phyloP scores from a whole-genome alignment of 345 rosid species.

The Rhodamnia rubescens region DNA sequence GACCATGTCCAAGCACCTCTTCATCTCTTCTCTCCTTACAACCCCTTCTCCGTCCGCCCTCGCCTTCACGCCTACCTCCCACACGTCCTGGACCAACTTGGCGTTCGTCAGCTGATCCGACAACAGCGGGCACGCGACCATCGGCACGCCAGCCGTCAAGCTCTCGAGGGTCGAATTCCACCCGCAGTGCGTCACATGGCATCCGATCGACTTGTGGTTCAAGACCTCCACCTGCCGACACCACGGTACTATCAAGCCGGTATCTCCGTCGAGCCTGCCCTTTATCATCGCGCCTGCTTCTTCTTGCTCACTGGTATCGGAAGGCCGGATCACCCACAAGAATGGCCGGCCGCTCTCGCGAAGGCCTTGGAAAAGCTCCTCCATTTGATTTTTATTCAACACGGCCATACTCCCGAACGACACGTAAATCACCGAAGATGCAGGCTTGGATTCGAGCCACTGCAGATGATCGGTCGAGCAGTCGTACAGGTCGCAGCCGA shows the following conservation, averaged over 20 bases:
- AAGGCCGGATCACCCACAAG: conserved; percentile 19
- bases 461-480: conserved; percentile 10
- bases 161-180: conserved; percentile 33
- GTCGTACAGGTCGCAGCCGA: conserved; percentile 19
- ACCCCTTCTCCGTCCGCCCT: neutral
- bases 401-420: conserved; percentile 26
- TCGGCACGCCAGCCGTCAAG: conserved; percentile 17
- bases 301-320: neutral
- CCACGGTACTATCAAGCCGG: conserved; percentile 24
- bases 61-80: conserved; percentile 15
- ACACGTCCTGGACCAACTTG: conserved; percentile 19
- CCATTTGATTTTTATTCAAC: conserved; percentile 10
- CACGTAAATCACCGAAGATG: conserved; percentile 15
- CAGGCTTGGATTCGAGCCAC: conserved; percentile 31
- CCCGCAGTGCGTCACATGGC: conserved; percentile 29
- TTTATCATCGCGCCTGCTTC: neutral
- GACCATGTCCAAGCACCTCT: conserved; percentile 16
- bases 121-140: conserved; percentile 17
- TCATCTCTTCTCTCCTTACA: conserved; percentile 20
- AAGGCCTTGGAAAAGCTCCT: conserved; percentile 7
- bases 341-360: conserved; percentile 1
- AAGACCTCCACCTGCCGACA: conserved; percentile 30
- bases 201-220: conserved; percentile 19
- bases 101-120: conserved; percentile 23
- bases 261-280: neutral